A percentile compares a stretch with the other conserved stretches of the same genome.
Evolutionary conservation across 441 rosid species (phyloP).

Genomic region (Populus hybrid): DNA sequence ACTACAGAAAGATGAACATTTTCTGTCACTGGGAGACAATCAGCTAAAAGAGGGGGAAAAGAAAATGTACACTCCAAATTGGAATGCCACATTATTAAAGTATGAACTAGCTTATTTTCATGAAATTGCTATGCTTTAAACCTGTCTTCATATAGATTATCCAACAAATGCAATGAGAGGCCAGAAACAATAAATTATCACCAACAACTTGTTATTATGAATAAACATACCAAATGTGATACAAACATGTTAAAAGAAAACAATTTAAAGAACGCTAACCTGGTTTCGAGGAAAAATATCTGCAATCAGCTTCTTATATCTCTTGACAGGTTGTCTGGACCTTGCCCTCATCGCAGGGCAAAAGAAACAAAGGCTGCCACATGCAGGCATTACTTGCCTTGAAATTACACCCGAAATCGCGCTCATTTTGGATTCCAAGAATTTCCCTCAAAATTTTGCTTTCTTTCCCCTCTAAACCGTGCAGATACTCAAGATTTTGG

Average conservation of each 20-base stretch:
- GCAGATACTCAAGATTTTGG: conserved; percentile 38
- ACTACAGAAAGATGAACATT: background rate
- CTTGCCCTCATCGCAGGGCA: conserved; percentile 89
- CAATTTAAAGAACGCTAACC: conserved; percentile 38
- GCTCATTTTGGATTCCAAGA: conserved; percentile 42
- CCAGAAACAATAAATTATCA: background rate
- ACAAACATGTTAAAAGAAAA: background rate
- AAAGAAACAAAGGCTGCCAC: conserved; percentile 87
- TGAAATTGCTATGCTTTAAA: background rate
- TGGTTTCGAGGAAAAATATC: conserved; percentile 79
- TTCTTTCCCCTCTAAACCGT: conserved; percentile 51
- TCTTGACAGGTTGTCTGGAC: conserved; percentile 97
- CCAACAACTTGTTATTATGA: background rate
- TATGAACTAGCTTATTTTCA: background rate
- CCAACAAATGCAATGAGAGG: background rate
- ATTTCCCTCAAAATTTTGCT: conserved; percentile 15
- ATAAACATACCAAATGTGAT: background rate
- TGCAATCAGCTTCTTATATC: conserved; percentile 95
- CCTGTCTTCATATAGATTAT: background rate
- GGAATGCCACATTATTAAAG: background rate
- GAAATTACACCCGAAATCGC: conserved; percentile 69
- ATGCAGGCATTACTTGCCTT: conserved; percentile 85
- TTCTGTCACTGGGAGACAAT: background rate
- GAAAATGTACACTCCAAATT: background rate
- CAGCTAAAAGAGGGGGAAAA: background rate